Evolutionary conservation across 2,329 filamentous ascomycete species (phyloP).

Genomic region (Fusarium tuaranense): DNA sequence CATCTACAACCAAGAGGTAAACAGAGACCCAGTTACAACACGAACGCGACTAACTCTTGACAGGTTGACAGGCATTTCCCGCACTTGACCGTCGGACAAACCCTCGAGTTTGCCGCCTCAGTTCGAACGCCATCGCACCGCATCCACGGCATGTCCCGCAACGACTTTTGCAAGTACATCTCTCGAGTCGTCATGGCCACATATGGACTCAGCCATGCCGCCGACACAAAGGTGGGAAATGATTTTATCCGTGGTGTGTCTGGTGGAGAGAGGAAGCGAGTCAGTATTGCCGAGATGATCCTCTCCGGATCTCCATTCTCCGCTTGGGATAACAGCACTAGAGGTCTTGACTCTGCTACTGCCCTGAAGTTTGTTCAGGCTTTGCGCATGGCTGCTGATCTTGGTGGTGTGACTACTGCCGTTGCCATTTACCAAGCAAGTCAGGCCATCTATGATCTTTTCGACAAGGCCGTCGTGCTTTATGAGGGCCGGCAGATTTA

Average conservation of each 20-base stretch:
- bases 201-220: conserved; percentile 78
- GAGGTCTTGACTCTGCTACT: conserved; percentile 79
- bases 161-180: conserved; percentile 71
- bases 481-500: conserved; percentile 85
- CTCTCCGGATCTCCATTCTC: conserved; percentile 68
- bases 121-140: conserved; percentile 75
- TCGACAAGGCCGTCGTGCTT: conserved; percentile 80
- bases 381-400: conserved; percentile 73
- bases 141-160: conserved; percentile 70
- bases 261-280: conserved; percentile 81
- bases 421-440: conserved; percentile 81
- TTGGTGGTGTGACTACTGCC: conserved; percentile 70
- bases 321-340: conserved; percentile 79
- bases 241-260: conserved; percentile 79
- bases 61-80: conserved; percentile 79
- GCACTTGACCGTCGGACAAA: conserved; percentile 80
- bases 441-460: conserved; percentile 76
- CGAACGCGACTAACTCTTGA: neutral
- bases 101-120: conserved; percentile 77
- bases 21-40: accelerated
- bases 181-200: conserved; percentile 76
- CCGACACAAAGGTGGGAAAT: conserved; percentile 80
- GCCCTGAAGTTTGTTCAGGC: conserved; percentile 79
- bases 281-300: conserved; percentile 83
- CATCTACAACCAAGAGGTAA: conserved; percentile 79